Evolutionary conservation across 2,329 filamentous ascomycete genomes (phyloP), one percentile per base, ranked within the genome.

Genomic region (Tolypocladium tropicale): DNA sequence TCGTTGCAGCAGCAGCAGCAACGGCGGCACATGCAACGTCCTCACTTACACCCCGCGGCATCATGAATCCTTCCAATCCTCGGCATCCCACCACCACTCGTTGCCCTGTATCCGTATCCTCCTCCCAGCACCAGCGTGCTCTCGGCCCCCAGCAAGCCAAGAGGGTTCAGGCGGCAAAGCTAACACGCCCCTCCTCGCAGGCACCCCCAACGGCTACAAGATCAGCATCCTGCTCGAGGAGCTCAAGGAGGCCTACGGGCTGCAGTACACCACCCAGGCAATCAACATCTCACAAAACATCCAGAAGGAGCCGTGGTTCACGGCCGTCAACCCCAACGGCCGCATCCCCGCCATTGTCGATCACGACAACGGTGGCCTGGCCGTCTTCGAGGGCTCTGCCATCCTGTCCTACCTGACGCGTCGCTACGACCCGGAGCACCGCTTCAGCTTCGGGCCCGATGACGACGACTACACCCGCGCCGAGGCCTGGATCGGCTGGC

Each of bases 351-450:
- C 80, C 51, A 78, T 88, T 51, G 77, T 86, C 33, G 84, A 88
- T 70, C 84, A 88, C 61, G 82, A 87, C 68, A 77, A 81, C 59
- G 72, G 73, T 56, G 78, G 70, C 51, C 80, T 87, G 53, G 70
- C 78, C 48, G 82, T 93, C 32, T 93, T 92, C 64, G 89, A 94
- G 70, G 85, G 84, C 49, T 80, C 84, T 51, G 81, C 85, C 58
- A 92, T 92, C 64, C 77, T 92, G 64, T 76, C 81, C 57, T 93
- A 93, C 69, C 77, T 93, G 23, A 80, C 83, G 11, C 81, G 85
- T n/a, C 80, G 80, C 60, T 91, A 91, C 65, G 88, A 91, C 67
- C 74, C 75, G 0, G 82, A 89, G 50, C 43, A 68, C 56, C 66
- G 61, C 55, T 67, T 73, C 55, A 70, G 68, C 9, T 74, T 74